Evolutionary conservation across 2,329 filamentous ascomycete genomes (phyloP).

Genomic region (Penicillium concentricum): DNA sequence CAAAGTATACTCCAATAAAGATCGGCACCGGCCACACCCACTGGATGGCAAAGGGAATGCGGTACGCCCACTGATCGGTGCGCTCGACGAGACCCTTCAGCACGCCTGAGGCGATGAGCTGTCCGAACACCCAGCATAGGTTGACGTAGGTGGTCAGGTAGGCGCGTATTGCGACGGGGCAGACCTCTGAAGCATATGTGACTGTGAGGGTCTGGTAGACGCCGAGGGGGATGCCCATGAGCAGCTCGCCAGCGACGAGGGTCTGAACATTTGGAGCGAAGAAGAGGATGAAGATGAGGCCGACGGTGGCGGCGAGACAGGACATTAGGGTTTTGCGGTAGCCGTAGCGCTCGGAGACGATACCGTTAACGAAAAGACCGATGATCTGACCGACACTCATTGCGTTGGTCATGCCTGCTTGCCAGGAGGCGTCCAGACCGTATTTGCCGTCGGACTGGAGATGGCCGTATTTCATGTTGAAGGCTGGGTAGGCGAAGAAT

Average conservation of each 20-base stretch:
- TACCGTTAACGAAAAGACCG: constrained; percentile 21
- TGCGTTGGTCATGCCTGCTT: constrained; percentile 36
- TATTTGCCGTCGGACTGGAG: constrained; percentile 21
- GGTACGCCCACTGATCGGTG: constrained; percentile 36
- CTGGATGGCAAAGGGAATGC: constrained; percentile 39
- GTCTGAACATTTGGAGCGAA: constrained; percentile 38
- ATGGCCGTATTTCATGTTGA: constrained; percentile 18
- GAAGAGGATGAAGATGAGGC: constrained; percentile 41
- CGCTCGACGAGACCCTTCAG: constrained; percentile 32
- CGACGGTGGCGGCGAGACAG: constrained; percentile 23
- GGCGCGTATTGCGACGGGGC: constrained; percentile 33
- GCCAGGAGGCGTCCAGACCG: constrained; percentile 36
- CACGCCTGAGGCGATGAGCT: constrained; percentile 39
- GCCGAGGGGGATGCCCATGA: constrained; percentile 43
- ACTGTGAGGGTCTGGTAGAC: constrained; percentile 37
- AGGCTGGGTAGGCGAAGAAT: constrained; percentile 34
- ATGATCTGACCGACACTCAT: constrained; percentile 33
- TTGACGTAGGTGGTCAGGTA: constrained; percentile 41
- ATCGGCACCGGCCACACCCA: constrained; percentile 30
- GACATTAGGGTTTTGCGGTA: constrained; percentile 19
- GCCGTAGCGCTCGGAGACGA: constrained; percentile 21
- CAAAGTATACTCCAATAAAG: constrained; percentile 25
- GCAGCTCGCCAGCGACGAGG: constrained; percentile 38
- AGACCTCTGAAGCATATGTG: constrained; percentile 41
- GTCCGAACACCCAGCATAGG: constrained; percentile 44